These are phyloP conservation scores for Podospora bellae-mahoneyi DNA, from an alignment of 495 filamentous ascomycete genomes.

Conservation along the genomic window DNA sequence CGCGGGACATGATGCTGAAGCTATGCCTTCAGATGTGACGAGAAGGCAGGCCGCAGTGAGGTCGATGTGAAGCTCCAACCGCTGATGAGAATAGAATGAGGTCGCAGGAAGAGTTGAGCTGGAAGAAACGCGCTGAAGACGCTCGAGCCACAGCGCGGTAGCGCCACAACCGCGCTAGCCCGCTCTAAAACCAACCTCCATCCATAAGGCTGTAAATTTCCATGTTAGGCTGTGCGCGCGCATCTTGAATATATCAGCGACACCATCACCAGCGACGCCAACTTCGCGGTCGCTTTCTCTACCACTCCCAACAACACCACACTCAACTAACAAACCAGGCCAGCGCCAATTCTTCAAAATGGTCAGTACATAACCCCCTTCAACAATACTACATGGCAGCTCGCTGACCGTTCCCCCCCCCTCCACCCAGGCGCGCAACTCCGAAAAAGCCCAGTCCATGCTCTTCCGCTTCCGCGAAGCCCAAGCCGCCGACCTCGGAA, in stretches of 20 bases:
- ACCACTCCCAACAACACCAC: neutral
- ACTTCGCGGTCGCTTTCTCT: neutral
- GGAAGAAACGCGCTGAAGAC: neutral
- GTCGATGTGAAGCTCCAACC: neutral
- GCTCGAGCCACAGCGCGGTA: constrained; percentile 12
- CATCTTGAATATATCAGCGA: neutral
- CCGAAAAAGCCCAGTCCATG: constrained; percentile 99
- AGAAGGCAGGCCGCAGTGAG: neutral
- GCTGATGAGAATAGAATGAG: no score
- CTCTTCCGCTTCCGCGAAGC: constrained; percentile 99
- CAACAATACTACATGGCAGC: neutral
- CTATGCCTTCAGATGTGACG: neutral
- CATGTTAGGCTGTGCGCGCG: constrained; percentile 9
- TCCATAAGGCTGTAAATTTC: constrained; percentile 22
- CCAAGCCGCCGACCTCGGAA: constrained; percentile 93
- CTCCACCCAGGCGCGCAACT: constrained; percentile 61
- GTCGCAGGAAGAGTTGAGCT: no score
- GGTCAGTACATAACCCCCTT: neutral
- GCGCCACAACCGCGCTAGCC: constrained; percentile 4
- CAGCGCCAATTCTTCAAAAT: constrained; percentile 8
- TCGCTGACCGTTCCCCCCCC: constrained; percentile 6
- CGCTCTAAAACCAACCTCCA: neutral
- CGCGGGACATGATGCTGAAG: neutral
- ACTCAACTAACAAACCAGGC: neutral
- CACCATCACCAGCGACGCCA: neutral